Conservation (phyloP, 2,329 filamentous ascomycete genomes). For the Colletotrichum sp. region DNA sequence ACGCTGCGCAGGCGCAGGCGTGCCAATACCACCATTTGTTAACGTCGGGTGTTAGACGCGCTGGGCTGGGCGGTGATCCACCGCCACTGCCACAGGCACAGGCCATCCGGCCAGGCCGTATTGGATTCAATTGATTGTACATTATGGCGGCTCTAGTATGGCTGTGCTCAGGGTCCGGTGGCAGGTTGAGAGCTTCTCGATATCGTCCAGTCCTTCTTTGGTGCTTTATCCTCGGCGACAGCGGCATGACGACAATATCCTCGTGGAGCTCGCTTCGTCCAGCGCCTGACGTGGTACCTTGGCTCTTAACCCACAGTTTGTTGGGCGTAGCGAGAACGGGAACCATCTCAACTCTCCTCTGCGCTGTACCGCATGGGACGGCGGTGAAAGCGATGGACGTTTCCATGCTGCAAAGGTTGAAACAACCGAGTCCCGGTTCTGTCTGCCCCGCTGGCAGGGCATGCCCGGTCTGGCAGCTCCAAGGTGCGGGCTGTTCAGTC, state of each 20-base stretch:
- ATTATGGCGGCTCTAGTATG: background rate
- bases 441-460: conserved; percentile 7
- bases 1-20: background rate
- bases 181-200: conserved; percentile 6
- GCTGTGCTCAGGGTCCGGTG: conserved; percentile 7
- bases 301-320: background rate
- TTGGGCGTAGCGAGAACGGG: background rate
- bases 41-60: background rate
- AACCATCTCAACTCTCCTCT: background rate
- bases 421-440: conserved; percentile 19
- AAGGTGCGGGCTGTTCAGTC: background rate
- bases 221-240: background rate
- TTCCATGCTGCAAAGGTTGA: conserved; percentile 10
- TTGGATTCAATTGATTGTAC: background rate
- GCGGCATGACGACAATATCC: conserved; percentile 5
- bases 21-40: background rate
- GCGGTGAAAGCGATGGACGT: conserved; percentile 14
- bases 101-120: conserved; percentile 15
- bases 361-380: conserved; percentile 1
- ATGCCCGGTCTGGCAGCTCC: background rate
- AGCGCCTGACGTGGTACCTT: background rate
- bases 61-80: background rate
- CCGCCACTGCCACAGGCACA: background rate
- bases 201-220: background rate
- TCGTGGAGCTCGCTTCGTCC: background rate